phyloP scores from a whole-genome alignment of 2,329 filamentous ascomycete species.

The Paecilomyces sp. region DNA sequence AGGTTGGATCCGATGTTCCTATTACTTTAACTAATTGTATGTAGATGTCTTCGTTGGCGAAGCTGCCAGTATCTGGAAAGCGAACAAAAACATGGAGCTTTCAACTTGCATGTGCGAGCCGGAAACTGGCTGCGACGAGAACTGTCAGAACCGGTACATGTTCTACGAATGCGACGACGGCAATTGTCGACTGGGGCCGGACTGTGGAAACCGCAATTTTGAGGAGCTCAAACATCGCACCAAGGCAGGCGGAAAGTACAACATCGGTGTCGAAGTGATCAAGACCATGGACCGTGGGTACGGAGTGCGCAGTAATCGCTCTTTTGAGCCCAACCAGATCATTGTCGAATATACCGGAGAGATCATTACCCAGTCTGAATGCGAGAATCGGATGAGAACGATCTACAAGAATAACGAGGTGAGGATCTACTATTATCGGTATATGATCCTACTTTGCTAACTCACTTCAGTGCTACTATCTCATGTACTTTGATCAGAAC shows the following conservation, averaged over 20 bases:
- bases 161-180: constrained; percentile 89
- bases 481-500: constrained; percentile 98
- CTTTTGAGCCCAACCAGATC: constrained; percentile 82
- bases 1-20: not conserved
- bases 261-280: constrained; percentile 90
- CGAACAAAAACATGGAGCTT: constrained; percentile 64
- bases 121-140: constrained; percentile 76
- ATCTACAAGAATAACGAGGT: constrained; percentile 92
- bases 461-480: constrained; percentile 72
- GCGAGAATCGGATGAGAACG: constrained; percentile 86
- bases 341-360: constrained; percentile 98
- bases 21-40: not conserved
- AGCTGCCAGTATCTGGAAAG: constrained; percentile 72
- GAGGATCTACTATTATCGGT: constrained; percentile 23
- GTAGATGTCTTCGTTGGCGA: constrained; percentile 86
- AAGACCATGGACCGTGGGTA: constrained; percentile 84
- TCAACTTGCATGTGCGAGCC: constrained; percentile 71
- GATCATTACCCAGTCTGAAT: constrained; percentile 92
- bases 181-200: constrained; percentile 76
- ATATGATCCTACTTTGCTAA: constrained; percentile 5
- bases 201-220: constrained; percentile 85
- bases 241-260: constrained; percentile 74
- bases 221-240: constrained; percentile 67
- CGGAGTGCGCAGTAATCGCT: constrained; percentile 83
- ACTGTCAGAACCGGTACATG: constrained; percentile 94